A percentile compares a stretch with the other conserved stretches of the same genome.
Evolutionary conservation across 1,284 basidiomycete species (phyloP).

Genomic region (Irpex rosettiformis): DNA sequence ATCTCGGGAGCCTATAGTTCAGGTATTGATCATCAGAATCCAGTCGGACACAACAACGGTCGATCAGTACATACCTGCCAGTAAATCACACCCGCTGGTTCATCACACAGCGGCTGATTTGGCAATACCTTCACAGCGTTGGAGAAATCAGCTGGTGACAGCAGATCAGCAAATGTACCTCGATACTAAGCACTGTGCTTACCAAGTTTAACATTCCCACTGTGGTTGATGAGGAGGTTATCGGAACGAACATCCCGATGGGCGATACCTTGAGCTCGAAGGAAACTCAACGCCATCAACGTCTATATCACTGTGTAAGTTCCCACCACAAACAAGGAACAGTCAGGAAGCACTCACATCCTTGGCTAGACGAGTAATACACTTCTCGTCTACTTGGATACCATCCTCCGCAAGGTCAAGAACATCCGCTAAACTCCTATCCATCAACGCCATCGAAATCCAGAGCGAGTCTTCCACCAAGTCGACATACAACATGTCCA

Average conservation of each 20-base stretch:
- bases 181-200: slow-evolving; percentile 25
- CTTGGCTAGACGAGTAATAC: slow-evolving; percentile 65
- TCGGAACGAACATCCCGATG: slow-evolving; percentile 80
- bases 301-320: slow-evolving; percentile 38
- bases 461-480: slow-evolving; percentile 64
- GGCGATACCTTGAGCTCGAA: slow-evolving; percentile 61
- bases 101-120: slow-evolving; percentile 46
- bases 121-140: slow-evolving; percentile 56
- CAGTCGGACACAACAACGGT: background rate
- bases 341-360: slow-evolving; percentile 51
- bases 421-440: slow-evolving; percentile 76
- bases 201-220: slow-evolving; percentile 74
- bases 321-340: slow-evolving; percentile 7
- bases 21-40: slow-evolving; percentile 8
- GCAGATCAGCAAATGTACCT: slow-evolving; percentile 1
- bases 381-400: slow-evolving; percentile 56
- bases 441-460: slow-evolving; percentile 86
- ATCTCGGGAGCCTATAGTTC: slow-evolving; percentile 55
- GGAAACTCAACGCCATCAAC: slow-evolving; percentile 57
- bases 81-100: slow-evolving; percentile 66
- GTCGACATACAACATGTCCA: slow-evolving; percentile 70
- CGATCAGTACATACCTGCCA: slow-evolving; percentile 54
- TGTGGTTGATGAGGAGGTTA: slow-evolving; percentile 64
- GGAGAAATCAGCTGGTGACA: slow-evolving; percentile 66
- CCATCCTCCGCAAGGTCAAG: slow-evolving; percentile 58